A percentile compares a stretch with the other conserved stretches of the same genome.
These are phyloP conservation scores for Elymus sibiricus DNA, from an alignment of 176 grass and related monocot genomes.

Conservation along the genomic window DNA sequence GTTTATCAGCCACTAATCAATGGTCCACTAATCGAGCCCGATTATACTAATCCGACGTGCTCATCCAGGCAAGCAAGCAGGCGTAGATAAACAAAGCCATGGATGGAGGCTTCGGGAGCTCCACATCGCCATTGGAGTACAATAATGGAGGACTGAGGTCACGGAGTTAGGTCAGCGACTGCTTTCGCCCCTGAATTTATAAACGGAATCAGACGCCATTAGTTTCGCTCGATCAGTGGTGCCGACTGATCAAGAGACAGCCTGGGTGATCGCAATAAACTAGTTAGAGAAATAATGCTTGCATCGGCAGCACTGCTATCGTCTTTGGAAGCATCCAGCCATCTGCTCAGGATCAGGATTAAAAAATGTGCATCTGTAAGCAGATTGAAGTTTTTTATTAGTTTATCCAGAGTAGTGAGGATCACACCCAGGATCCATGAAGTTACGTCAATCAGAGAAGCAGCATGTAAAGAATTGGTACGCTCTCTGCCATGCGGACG, in stretches of 20 bases:
- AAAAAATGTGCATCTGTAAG: not conserved
- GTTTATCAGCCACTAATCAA: constrained; percentile 14
- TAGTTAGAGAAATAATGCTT: not conserved
- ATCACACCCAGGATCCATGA: not conserved
- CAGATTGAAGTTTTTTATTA: not conserved
- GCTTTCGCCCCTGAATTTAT: constrained; percentile 23
- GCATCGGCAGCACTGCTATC: not conserved
- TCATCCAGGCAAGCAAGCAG: not conserved
- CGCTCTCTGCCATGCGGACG: not conserved
- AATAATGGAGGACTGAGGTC: constrained; percentile 12
- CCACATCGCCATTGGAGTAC: not conserved
- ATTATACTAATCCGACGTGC: not conserved
- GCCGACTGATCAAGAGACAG: constrained; percentile 30
- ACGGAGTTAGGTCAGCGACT: constrained; percentile 29
- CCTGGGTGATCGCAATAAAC: constrained; percentile 10
- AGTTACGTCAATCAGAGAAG: not conserved
- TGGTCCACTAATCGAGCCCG: constrained; percentile 9
- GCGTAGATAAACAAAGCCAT: not conserved
- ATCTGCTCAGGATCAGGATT: not conserved
- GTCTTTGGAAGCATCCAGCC: not conserved
- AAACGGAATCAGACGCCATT: constrained; percentile 24
- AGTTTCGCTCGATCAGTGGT: not conserved
- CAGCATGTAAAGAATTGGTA: not conserved
- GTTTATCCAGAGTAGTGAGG: not conserved
- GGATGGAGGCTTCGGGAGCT: constrained; percentile 24